A percentile compares a stretch with the other conserved stretches of the same genome.
phyloP scores from a whole-genome alignment of 352 stramenopile species.

The Pythium angustatum region DNA sequence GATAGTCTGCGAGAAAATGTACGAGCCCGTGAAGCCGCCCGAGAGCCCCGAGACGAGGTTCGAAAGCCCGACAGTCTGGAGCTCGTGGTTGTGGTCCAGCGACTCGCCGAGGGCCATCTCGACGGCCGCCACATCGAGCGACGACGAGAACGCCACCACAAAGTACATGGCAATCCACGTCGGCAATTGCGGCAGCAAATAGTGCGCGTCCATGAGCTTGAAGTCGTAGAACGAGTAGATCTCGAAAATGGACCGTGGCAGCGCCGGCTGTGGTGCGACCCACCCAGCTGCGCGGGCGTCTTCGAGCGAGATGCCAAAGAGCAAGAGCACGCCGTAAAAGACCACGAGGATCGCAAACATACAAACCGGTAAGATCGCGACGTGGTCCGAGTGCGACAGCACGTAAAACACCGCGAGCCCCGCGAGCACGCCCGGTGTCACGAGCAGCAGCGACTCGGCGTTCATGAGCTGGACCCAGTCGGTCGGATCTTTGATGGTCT shows the following conservation, averaged over 20 bases:
- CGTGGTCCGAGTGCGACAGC: constrained; percentile 78
- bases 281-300: constrained; percentile 92
- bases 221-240: constrained; percentile 86
- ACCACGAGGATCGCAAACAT: constrained; percentile 89
- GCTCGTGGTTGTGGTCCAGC: constrained; percentile 96
- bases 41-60: constrained; percentile 96
- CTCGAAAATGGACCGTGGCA: constrained; percentile 57
- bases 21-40: constrained; percentile 97
- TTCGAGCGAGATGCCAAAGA: constrained; percentile 74
- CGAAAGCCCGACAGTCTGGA: constrained; percentile 94
- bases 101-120: constrained; percentile 95
- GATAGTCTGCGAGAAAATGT: constrained; percentile 99
- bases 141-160: constrained; percentile 98
- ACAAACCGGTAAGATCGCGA: constrained; percentile 78
- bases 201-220: constrained; percentile 55
- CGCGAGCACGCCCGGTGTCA: constrained; percentile 82
- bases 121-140: constrained; percentile 96
- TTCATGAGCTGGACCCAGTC: constrained; percentile 88
- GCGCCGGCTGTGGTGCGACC: constrained; percentile 81
- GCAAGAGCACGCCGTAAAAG: constrained; percentile 82
- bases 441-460: constrained; percentile 74
- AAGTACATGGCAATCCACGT: constrained; percentile 98
- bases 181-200: constrained; percentile 71
- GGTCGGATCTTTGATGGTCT: constrained; percentile 85
- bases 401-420: constrained; percentile 86